Conservation (phyloP, 805 yeast species). For the Nadsonia fulvescens region DNA sequence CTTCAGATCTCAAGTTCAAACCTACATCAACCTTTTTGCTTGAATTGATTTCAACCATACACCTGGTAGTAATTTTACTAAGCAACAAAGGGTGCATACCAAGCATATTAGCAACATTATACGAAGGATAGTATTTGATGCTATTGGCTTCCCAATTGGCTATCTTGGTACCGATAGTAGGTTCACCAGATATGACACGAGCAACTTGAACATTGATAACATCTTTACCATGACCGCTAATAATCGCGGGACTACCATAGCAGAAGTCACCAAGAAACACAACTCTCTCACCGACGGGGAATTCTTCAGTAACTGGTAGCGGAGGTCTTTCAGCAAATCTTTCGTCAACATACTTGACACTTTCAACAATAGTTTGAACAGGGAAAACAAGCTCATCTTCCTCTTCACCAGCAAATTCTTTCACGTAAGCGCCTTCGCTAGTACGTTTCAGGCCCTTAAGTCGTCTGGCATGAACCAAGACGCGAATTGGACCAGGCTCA, state of each 20-base stretch:
- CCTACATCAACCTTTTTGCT: constrained; percentile 54
- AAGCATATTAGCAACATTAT: constrained; percentile 40
- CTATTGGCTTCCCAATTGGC: constrained; percentile 37
- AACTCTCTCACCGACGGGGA: constrained; percentile 52
- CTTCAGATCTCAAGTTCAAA: constrained; percentile 67
- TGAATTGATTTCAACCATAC: constrained; percentile 35
- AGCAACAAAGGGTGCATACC: constrained; percentile 45
- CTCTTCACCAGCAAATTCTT: constrained; percentile 36
- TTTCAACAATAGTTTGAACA: constrained; percentile 62
- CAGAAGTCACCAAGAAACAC: constrained; percentile 74
- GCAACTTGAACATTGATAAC: constrained; percentile 15
- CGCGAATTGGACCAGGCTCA: constrained; percentile 31
- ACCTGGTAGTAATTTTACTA: constrained; percentile 62
- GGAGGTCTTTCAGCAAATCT: constrained; percentile 62
- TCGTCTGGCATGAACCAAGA: constrained; percentile 50
- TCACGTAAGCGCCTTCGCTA: constrained; percentile 55
- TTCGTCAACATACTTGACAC: constrained; percentile 52
- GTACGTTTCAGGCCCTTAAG: constrained; percentile 64
- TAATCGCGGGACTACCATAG: constrained; percentile 56
- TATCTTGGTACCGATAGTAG: constrained; percentile 43
- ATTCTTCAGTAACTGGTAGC: constrained; percentile 63
- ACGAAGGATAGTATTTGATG: constrained; percentile 46
- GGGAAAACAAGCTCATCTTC: constrained; percentile 40
- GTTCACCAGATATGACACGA: constrained; percentile 26
- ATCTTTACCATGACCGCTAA: constrained; percentile 22